These are phyloP conservation scores for Coemansia pectinata DNA, from an alignment of 192 early-diverging fungal genomes.

Conservation along the genomic window DNA sequence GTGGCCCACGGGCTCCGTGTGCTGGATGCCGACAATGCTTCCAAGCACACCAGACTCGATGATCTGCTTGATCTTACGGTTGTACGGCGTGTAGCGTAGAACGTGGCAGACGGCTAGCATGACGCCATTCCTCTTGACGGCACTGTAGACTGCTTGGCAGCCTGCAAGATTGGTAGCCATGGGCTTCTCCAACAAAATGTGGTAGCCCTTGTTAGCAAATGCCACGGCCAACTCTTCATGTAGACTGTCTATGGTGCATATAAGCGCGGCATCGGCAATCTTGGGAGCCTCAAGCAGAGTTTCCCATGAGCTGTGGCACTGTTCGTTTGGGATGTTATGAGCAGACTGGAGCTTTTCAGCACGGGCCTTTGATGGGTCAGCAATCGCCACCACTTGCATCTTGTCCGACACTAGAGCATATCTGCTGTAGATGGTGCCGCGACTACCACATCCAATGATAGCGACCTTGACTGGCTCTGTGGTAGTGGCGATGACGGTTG, in stretches of 20 bases:
- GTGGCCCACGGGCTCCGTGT: constrained; percentile 67
- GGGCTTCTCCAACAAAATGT: constrained; percentile 71
- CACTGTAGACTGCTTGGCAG: constrained; percentile 55
- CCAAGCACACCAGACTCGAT: constrained; percentile 59
- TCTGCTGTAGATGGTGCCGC: constrained; percentile 17
- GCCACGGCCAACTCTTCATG: constrained; percentile 56
- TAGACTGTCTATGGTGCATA: constrained; percentile 54
- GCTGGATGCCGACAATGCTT: constrained; percentile 63
- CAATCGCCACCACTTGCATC: constrained; percentile 56
- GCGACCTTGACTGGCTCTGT: constrained; percentile 16
- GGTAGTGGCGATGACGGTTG: not conserved
- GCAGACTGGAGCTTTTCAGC: constrained; percentile 14
- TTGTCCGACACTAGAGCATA: constrained; percentile 11
- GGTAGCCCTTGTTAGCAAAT: constrained; percentile 58
- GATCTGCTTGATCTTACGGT: constrained; percentile 58
- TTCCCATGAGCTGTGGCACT: constrained; percentile 14
- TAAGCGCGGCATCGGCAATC: constrained; percentile 55
- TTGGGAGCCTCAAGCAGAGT: constrained; percentile 40
- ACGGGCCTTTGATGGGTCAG: constrained; percentile 49
- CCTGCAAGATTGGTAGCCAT: constrained; percentile 59
- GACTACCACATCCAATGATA: constrained; percentile 17
- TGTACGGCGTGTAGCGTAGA: constrained; percentile 63
- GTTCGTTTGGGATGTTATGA: not conserved
- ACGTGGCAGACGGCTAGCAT: constrained; percentile 59
- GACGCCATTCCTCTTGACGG: constrained; percentile 44